Conservation (phyloP, 768 basidiomycete genomes). For the Suillus occidentalis region DNA sequence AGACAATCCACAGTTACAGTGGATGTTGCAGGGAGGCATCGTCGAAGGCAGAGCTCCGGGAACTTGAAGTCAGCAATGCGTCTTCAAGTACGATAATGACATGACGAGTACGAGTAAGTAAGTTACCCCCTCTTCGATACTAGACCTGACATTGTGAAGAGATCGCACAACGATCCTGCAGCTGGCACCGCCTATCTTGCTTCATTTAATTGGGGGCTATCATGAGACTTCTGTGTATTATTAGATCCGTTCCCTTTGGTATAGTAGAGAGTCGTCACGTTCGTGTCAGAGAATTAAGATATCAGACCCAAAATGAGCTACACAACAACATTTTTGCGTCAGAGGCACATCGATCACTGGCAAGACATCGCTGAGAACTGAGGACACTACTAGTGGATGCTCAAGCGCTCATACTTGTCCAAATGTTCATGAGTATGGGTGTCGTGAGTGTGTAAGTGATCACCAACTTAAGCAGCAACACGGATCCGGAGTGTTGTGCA, state of each 20-base stretch:
- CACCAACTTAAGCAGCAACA: too few relatives aligned
- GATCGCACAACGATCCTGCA: not conserved
- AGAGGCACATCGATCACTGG: too few relatives aligned
- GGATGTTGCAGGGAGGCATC: slow-evolving; percentile 31
- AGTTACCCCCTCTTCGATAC: not conserved
- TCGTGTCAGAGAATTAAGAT: not conserved
- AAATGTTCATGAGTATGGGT: too few relatives aligned
- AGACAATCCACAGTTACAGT: slow-evolving; percentile 29
- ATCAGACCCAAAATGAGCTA: too few relatives aligned
- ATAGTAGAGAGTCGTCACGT: slow-evolving; percentile 8
- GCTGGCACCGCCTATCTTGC: not conserved
- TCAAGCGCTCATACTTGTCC: too few relatives aligned
- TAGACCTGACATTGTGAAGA: slow-evolving; percentile 1
- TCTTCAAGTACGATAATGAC: slow-evolving; percentile 31
- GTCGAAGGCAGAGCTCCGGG: slow-evolving; percentile 30
- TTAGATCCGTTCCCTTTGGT: slow-evolving; percentile 12
- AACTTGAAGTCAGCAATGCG: slow-evolving; percentile 40
- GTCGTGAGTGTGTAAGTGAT: too few relatives aligned
- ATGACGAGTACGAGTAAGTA: slow-evolving; percentile 1
- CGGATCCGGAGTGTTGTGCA: too few relatives aligned
- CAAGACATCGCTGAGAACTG: too few relatives aligned
- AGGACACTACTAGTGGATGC: too few relatives aligned
- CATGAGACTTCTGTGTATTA: slow-evolving; percentile 4
- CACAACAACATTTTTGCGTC: too few relatives aligned
- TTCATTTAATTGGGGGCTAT: not conserved